These are phyloP conservation scores for Viola odorata DNA, from an alignment of 345 rosid genomes.

Conservation along the genomic window DNA sequence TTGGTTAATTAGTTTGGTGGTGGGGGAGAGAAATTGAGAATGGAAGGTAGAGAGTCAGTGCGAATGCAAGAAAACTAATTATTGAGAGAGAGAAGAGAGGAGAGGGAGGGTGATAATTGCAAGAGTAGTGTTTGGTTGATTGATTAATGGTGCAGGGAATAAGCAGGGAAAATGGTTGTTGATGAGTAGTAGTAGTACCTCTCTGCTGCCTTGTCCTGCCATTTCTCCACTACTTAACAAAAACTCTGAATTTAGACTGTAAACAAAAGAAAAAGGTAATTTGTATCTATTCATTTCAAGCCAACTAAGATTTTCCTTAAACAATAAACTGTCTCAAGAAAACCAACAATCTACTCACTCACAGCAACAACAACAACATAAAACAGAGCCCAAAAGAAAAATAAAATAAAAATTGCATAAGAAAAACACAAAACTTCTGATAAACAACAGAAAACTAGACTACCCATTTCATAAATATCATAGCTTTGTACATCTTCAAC, in stretches of 20 bases:
- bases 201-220: background rate
- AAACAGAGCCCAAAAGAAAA: too few species aligned
- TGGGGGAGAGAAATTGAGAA: too few species aligned
- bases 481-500: conserved; percentile 38
- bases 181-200: conserved; percentile 3
- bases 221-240: background rate
- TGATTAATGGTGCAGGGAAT: conserved; percentile 7
- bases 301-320: too few species aligned
- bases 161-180: background rate
- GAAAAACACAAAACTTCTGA: background rate
- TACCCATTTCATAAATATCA: conserved; percentile 31
- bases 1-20: background rate
- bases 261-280: too few species aligned
- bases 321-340: too few species aligned
- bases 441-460: conserved; percentile 10
- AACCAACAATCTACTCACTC: too few species aligned
- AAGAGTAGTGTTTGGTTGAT: background rate
- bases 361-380: too few species aligned
- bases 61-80: background rate
- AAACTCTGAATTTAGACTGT: background rate
- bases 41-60: background rate
- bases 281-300: too few species aligned
- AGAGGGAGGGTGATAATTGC: background rate
- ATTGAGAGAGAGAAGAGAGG: background rate
- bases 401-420: conserved; percentile 14